Conservation (phyloP, 208 protist species). For the Leishmania gerbilli region DNA sequence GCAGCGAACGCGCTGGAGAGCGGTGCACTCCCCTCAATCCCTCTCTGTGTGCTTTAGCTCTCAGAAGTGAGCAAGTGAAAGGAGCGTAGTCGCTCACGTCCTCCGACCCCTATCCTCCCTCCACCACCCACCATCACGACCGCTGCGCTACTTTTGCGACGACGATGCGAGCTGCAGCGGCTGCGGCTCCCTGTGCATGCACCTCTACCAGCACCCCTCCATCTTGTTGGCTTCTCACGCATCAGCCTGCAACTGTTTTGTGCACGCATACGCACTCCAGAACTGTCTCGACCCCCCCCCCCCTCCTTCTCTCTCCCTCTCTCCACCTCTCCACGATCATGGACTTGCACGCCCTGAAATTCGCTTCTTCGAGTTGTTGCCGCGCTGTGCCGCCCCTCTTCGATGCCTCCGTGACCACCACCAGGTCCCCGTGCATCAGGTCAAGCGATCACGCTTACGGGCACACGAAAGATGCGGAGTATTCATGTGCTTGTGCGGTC, state of each 20-base stretch:
- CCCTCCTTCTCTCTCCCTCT: background rate
- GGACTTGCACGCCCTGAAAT: background rate
- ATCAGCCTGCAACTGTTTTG: background rate
- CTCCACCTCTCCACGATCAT: background rate
- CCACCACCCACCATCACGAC: background rate
- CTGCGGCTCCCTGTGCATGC: background rate
- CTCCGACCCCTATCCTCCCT: background rate
- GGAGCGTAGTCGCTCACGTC: background rate
- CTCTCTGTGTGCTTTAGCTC: background rate
- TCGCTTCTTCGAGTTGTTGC: background rate
- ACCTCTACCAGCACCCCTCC: background rate
- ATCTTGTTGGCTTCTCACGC: background rate
- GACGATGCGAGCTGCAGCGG: background rate
- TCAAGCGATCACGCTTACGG: background rate
- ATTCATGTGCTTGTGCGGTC: background rate
- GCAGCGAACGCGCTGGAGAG: background rate
- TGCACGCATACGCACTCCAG: background rate
- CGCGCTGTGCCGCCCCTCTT: background rate
- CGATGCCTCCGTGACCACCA: background rate
- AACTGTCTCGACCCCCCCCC: background rate
- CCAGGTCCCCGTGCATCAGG: background rate
- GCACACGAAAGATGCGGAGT: background rate
- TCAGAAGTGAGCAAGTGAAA: background rate
- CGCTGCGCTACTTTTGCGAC: background rate
- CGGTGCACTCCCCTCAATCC: background rate